Evolutionary conservation across 139 green algal species (phyloP), one percentile per base, ranked within the genome.

Genomic region (Haematococcus sp.): DNA sequence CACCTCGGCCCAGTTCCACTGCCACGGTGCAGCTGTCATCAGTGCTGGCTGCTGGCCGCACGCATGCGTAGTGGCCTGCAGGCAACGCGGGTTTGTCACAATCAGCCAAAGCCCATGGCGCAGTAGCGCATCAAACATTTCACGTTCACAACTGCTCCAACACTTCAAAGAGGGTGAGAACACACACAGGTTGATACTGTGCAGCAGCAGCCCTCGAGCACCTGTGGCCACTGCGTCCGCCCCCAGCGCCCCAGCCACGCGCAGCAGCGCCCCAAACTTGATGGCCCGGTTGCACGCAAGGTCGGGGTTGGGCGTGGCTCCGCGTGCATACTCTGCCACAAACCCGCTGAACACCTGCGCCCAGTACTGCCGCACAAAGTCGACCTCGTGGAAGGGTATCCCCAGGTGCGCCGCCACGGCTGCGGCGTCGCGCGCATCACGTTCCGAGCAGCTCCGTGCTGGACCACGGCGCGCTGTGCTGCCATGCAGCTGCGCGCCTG

Each of bases 241-340:
- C 11, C 91, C 91, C 64, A 86, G 68, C 0, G 22, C 11, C 7
- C 44, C 19, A 1, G 80, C 89, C 76, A 80, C 81, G 0, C 77
- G 35, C 33, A 90, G 71, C 64, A 96, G 74, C 0, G 84, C 83
- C 2, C 77, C 87, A 83, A 95, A 95, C 75, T 97, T 97, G 78
- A 97, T 92, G 80, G 86, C 63, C 34, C 85, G 79, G 86, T 97
- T 97, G 83, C 92, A 97, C 20, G 73, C 79, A 16, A 97, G 81
- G 84, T 97, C 92, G 1, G 92, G 92, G 76, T 97, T 97, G 25
- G 92, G 92, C 0, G 90, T 96, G 17, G 90, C 65, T 1, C 91
- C 91, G 4, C 64, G 55, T 4, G 51, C 68, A 35, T 77, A 78
- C 49, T 87, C 72, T 20, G 61, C 81, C 28, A 94, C 17, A 74